phyloP scores from a whole-genome alignment of 1,139 yeast genomes.

The Saccharomyces hybrid region DNA sequence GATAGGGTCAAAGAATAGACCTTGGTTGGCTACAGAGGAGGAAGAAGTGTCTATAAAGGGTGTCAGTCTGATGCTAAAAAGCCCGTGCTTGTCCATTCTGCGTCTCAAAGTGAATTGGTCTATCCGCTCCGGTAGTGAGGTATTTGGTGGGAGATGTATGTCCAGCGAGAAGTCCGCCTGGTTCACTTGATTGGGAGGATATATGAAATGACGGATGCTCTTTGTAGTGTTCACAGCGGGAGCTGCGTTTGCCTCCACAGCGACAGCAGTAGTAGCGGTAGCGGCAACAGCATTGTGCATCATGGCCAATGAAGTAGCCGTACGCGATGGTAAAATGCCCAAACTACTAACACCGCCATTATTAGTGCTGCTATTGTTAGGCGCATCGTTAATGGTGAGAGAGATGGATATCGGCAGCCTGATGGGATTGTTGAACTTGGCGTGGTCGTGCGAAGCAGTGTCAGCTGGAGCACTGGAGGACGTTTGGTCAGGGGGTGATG shows the following conservation, averaged over 20 bases:
- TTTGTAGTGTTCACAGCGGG: slow-evolving; percentile 15
- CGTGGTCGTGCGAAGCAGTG: no score
- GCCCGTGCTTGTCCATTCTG: slow-evolving; percentile 50
- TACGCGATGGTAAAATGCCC: neutral
- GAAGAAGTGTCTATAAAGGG: slow-evolving; percentile 82
- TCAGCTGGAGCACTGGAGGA: no score
- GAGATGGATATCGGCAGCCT: neutral
- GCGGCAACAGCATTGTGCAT: no score
- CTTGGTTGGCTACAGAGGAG: slow-evolving; percentile 53
- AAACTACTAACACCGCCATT: neutral
- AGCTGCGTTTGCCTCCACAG: slow-evolving; percentile 5
- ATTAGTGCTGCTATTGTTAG: neutral
- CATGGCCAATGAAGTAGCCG: no score
- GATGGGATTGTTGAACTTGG: neutral
- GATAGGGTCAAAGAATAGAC: slow-evolving; percentile 78
- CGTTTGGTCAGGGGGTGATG: no score
- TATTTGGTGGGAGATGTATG: slow-evolving; percentile 12
- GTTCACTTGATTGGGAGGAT: neutral
- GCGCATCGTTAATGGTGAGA: neutral
- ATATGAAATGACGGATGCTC: slow-evolving; percentile 20
- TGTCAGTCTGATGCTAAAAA: slow-evolving; percentile 65
- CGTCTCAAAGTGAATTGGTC: slow-evolving; percentile 19
- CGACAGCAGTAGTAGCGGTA: slow-evolving; percentile 1
- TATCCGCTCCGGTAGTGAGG: slow-evolving; percentile 13
- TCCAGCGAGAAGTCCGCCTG: neutral